A percentile compares a stretch with the other conserved stretches of the same genome.
Evolutionary conservation across 345 rosid species (phyloP).

Genomic region (Dipteronia sinensis): DNA sequence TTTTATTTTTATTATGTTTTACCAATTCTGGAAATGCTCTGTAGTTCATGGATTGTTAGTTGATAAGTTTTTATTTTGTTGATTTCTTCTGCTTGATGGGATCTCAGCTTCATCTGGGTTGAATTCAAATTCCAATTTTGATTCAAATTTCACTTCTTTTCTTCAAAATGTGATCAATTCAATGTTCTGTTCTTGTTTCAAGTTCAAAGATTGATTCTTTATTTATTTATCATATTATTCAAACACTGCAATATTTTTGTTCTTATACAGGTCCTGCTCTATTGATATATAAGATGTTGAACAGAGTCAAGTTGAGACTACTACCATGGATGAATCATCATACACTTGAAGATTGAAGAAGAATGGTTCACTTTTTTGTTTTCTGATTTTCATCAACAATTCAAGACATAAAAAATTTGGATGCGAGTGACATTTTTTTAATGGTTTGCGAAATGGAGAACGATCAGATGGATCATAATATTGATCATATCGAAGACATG

Average conservation of each 20-base stretch:
- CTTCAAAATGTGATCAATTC: constrained; percentile 6
- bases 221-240: neutral
- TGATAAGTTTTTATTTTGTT: constrained; percentile 6
- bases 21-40: constrained; percentile 2
- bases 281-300: neutral
- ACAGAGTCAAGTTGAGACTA: constrained; percentile 3
- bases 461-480: constrained; percentile 52
- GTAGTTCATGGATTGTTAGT: neutral
- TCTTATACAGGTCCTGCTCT: constrained; percentile 7
- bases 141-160: neutral
- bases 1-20: neutral
- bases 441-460: constrained; percentile 65
- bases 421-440: constrained; percentile 10
- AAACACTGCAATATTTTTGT: neutral
- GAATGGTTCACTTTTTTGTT: constrained; percentile 16
- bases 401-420: constrained; percentile 12
- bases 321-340: neutral
- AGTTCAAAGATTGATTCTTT: neutral
- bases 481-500: constrained; percentile 74
- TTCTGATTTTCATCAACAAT: constrained; percentile 9
- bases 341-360: constrained; percentile 5
- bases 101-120: constrained; percentile 11
- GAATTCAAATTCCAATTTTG: constrained; percentile 4
- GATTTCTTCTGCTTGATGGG: neutral
- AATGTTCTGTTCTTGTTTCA: neutral